Evolutionary conservation across 2,329 filamentous ascomycete species (phyloP).

Genomic region (Colletotrichum godetiae): DNA sequence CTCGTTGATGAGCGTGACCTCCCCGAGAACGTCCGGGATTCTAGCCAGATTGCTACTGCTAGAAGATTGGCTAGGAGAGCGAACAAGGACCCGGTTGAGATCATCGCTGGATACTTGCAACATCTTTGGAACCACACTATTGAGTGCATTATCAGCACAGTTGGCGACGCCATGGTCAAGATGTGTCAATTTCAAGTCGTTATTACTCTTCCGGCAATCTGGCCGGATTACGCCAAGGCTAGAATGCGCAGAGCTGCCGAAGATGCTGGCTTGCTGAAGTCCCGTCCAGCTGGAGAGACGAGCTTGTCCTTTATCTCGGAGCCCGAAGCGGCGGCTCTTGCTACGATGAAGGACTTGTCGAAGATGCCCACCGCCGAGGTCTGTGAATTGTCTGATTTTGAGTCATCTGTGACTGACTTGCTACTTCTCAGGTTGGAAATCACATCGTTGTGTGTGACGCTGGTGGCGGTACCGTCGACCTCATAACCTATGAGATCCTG

Average conservation of each 20-base stretch:
- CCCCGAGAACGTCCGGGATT: conserved; percentile 34
- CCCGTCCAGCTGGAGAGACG: conserved; percentile 42
- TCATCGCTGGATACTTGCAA: conserved; percentile 47
- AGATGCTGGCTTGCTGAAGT: conserved; percentile 49
- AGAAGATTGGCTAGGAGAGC: not conserved
- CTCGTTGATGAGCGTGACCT: conserved; percentile 48
- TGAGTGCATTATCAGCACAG: conserved; percentile 40
- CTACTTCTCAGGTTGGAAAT: conserved; percentile 27
- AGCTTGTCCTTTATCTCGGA: conserved; percentile 51
- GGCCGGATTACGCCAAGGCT: conserved; percentile 51
- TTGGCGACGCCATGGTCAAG: conserved; percentile 39
- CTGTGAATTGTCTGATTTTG: not conserved
- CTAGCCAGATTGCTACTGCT: conserved; percentile 37
- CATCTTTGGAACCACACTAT: conserved; percentile 47
- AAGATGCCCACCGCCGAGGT: conserved; percentile 39
- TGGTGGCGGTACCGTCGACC: conserved; percentile 52
- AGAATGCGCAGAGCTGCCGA: conserved; percentile 50
- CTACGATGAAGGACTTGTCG: conserved; percentile 45
- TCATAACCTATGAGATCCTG: conserved; percentile 51
- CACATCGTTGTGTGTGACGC: conserved; percentile 49
- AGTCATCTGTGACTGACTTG: not conserved
- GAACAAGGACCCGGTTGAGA: conserved; percentile 40
- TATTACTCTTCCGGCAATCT: conserved; percentile 58
- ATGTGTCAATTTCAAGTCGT: conserved; percentile 48
- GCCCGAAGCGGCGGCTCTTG: conserved; percentile 57